These are phyloP conservation scores for Lotmaria passim DNA, from an alignment of 208 protist species.

Conservation along the genomic window DNA sequence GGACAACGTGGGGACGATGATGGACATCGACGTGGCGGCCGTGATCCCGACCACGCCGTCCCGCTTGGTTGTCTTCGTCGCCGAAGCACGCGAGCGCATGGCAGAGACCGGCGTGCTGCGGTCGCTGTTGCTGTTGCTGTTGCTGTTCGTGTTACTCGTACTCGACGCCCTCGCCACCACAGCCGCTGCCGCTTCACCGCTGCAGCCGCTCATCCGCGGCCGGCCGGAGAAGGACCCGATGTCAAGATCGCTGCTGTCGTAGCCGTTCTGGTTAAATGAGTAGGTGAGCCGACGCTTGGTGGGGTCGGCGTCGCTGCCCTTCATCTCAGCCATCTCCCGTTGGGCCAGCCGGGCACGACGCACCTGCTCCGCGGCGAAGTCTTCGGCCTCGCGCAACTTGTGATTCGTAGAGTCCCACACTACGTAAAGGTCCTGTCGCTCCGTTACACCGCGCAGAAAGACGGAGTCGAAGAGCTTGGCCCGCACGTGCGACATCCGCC, in stretches of 20 bases:
- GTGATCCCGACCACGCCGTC: not conserved
- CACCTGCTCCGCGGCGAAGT: conserved; percentile 39
- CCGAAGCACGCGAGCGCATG: not conserved
- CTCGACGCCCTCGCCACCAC: not conserved
- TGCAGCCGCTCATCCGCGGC: not conserved
- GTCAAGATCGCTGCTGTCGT: conserved; percentile 16
- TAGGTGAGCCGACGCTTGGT: conserved; percentile 8
- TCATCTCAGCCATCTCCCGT: conserved; percentile 12
- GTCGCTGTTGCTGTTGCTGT: conserved; percentile 8
- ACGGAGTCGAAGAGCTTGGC: conserved; percentile 41
- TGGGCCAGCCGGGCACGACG: conserved; percentile 24
- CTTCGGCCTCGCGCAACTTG: conserved; percentile 38
- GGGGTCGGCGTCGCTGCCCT: conserved; percentile 12
- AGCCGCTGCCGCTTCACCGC: not conserved
- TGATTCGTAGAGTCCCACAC: conserved; percentile 39
- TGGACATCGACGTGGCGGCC: not conserved
- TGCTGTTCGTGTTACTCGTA: not conserved
- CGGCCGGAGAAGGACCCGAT: conserved; percentile 2
- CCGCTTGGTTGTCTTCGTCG: not conserved
- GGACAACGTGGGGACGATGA: not conserved
- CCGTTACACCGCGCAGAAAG: conserved; percentile 63
- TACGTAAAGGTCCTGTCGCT: conserved; percentile 63
- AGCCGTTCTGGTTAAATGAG: conserved; percentile 14
- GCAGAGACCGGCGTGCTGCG: not conserved
- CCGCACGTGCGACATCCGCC: conserved; percentile 24